Conservation (phyloP, 2,329 filamentous ascomycete species). For the Diaporthe amygdali region DNA sequence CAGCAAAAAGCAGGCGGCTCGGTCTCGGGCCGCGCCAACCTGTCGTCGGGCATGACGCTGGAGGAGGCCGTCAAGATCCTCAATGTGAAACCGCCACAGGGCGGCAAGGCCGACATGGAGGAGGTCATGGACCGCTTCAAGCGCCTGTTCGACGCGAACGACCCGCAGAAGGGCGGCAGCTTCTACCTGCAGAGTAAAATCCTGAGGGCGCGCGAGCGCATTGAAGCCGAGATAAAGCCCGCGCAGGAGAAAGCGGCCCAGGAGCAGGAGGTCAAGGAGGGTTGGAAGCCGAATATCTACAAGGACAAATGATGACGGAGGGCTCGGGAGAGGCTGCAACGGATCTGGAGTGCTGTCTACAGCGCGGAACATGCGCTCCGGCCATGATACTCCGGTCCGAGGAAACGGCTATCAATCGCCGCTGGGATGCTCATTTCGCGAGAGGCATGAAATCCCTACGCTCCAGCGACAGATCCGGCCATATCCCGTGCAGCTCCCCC, state of each 20-base stretch:
- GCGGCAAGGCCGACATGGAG: constrained; percentile 78
- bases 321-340: background rate
- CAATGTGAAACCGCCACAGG: constrained; percentile 88
- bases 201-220: constrained; percentile 84
- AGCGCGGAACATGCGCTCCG: background rate
- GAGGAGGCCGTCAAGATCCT: constrained; percentile 98
- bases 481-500: background rate
- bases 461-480: background rate
- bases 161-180: constrained; percentile 93
- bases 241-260: constrained; percentile 72
- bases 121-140: constrained; percentile 88
- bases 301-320: constrained; percentile 70
- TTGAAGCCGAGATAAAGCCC: constrained; percentile 84
- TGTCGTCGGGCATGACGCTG: constrained; percentile 80
- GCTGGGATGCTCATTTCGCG: background rate
- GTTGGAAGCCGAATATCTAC: constrained; percentile 95
- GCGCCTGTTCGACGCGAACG: constrained; percentile 90
- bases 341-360: background rate
- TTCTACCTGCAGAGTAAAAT: constrained; percentile 99
- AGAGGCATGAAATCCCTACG: background rate
- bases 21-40: constrained; percentile 45
- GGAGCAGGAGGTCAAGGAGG: constrained; percentile 81
- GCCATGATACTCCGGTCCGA: background rate
- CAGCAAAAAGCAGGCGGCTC: constrained; percentile 63
- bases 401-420: background rate